A percentile compares a stretch with the other conserved stretches of the same genome.
Conservation (phyloP, 1,284 basidiomycete species). For the Sparassis latifolia region DNA sequence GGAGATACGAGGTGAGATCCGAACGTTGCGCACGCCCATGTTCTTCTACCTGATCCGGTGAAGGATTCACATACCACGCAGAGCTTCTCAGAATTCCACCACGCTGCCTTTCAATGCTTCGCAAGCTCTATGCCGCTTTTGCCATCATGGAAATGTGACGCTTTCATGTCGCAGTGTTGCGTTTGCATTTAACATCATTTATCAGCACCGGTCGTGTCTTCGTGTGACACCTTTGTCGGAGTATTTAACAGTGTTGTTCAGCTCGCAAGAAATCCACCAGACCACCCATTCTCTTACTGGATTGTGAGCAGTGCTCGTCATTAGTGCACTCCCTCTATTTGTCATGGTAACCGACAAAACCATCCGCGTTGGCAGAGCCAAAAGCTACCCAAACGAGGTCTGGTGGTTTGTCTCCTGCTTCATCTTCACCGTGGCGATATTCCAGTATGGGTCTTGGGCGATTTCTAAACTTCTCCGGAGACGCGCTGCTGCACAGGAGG, state of each 20-base stretch:
- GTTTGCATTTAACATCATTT: not conserved
- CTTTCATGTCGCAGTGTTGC: too few relatives aligned
- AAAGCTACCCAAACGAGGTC: slow-evolving; percentile 32
- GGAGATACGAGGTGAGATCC: too few relatives aligned
- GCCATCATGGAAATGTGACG: too few relatives aligned
- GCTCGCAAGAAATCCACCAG: not conserved
- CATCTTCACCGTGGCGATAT: slow-evolving; percentile 34
- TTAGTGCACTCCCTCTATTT: not conserved
- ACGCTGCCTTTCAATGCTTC: too few relatives aligned
- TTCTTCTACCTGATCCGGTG: too few relatives aligned
- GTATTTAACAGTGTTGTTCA: too few relatives aligned
- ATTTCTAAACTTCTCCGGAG: slow-evolving; percentile 14
- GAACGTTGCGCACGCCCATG: too few relatives aligned
- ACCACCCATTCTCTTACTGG: not conserved
- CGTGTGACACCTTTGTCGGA: too few relatives aligned
- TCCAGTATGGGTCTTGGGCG: slow-evolving; percentile 25
- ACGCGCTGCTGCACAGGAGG: not conserved
- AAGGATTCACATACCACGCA: too few relatives aligned
- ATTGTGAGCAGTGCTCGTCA: not conserved
- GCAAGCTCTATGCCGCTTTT: too few relatives aligned
- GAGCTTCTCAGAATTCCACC: too few relatives aligned
- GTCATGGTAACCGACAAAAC: slow-evolving; percentile 8
- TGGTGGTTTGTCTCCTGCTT: slow-evolving; percentile 40
- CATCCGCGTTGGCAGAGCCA: slow-evolving; percentile 9
- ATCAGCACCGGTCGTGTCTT: not conserved